Base-by-base conservation (phyloP, 2,329 filamentous ascomycete genomes). In the Trichophyton simii region DNA sequence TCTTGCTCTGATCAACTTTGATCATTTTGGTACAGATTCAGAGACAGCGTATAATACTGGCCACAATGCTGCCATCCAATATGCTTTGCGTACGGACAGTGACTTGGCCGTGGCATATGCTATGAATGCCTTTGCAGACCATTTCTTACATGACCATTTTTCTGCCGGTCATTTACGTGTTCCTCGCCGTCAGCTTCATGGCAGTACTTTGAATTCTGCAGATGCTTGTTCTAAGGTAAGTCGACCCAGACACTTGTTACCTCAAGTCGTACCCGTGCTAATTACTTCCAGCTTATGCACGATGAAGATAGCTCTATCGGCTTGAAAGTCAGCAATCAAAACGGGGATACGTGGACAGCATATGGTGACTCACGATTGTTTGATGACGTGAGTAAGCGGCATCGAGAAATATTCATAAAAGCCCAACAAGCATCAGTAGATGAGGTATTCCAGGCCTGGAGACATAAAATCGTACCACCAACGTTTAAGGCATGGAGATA, bases 11-110 rank as follows among this genome's bases (percentile, higher is more conserved):
- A 42, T 59, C 18, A 59, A 59, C 57, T 59, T 34, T 34, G 57
- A 59, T n/a, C 57, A 59, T 18, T 59, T 59, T 36, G 57, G 57
- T 31, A 42, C 15, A 36, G 57, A 59, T 50, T 9, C 57, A 13
- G 57, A 44, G 38, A 48, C 34, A 28, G 57, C 57, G 18, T 59
- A 59, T 48, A 59, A 59, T 48, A 28, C 57, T 34, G 57, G 57
- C n/a, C 57, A 59, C 8, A 36, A n/a, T 46, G 57, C 38, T 22
- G 57, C 57, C 31, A 46, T 59, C 20, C 18, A 59, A 25, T 59
- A 59, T 20, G 57, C 57, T 4, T n/a, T 59, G 42, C 41, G 42
- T 20, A 15, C 34, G 5, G 57, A 59, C 34, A 46, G 57, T 20
- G 42, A 44, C 25, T 36, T 59, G 42, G 25, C 57, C 1, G 11